Percentiles rank a stretch among this genome's conserved stretches.
phyloP scores from a whole-genome alignment of 306 rosid species.

The Acacia crassicarpa region DNA sequence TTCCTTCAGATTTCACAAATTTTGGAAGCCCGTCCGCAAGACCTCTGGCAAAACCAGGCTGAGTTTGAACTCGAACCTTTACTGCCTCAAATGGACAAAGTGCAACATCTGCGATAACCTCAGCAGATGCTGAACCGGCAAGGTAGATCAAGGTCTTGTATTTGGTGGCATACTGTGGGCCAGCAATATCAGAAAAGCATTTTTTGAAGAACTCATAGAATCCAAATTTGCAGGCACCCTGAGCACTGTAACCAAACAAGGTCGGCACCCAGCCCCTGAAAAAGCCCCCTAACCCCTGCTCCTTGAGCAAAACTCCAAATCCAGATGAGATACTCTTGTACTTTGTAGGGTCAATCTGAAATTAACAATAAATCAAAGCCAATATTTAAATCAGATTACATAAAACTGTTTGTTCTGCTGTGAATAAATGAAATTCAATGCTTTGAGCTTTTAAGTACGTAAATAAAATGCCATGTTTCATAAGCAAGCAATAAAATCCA shows the following conservation, averaged over 20 bases:
- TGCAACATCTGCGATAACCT: constrained; percentile 90
- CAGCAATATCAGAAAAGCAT: constrained; percentile 92
- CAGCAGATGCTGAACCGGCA: constrained; percentile 98
- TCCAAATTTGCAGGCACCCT: constrained; percentile 98
- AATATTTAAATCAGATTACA: not conserved
- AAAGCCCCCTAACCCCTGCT: constrained; percentile 89
- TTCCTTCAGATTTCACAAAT: constrained; percentile 85
- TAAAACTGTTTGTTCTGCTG: not conserved
- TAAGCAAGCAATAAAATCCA: not conserved
- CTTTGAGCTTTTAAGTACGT: not conserved
- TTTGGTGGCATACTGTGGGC: constrained; percentile 91
- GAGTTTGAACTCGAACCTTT: constrained; percentile 96
- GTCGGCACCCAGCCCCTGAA: constrained; percentile 99
- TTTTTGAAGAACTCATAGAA: constrained; percentile 95
- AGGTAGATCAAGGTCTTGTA: constrained; percentile 98
- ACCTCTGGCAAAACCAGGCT: constrained; percentile 96
- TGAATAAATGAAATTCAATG: not conserved
- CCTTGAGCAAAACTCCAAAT: constrained; percentile 85
- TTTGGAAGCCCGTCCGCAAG: constrained; percentile 88
- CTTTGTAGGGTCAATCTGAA: constrained; percentile 89
- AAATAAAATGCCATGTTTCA: not conserved
- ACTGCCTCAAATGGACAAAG: constrained; percentile 98
- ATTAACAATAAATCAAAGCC: constrained; percentile 21
- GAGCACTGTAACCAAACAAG: constrained; percentile 94
- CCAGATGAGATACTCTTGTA: constrained; percentile 88